Evolutionary conservation across 495 filamentous ascomycete genomes (phyloP).

Genomic region (Aspergillus cavernicola): DNA sequence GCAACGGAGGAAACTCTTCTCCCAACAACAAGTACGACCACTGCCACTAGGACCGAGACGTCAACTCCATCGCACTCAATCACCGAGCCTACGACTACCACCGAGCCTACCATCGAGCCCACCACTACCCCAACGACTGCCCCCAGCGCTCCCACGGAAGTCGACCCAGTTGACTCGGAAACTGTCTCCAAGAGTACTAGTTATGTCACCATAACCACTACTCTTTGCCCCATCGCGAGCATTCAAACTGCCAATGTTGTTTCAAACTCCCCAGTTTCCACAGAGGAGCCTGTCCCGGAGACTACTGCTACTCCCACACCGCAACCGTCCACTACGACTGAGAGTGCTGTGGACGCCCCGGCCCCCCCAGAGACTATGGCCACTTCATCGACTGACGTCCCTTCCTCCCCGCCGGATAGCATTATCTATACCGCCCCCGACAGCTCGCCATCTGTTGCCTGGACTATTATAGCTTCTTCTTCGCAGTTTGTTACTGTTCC

Average conservation of each 20-base stretch:
- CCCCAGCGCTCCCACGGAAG: not conserved
- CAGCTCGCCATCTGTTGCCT: not conserved
- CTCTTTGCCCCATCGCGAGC: slow-evolving; percentile 6
- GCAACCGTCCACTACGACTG: not conserved
- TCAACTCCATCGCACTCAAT: not conserved
- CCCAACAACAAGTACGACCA: not conserved
- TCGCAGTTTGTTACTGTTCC: slow-evolving; percentile 14
- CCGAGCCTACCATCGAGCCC: not conserved
- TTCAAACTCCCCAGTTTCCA: not conserved
- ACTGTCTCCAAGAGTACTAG: slow-evolving; percentile 9
- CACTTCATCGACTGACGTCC: not conserved
- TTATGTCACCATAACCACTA: slow-evolving; percentile 18
- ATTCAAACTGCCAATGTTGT: not conserved
- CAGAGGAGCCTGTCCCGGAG: no score
- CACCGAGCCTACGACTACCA: not conserved
- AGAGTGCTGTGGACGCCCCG: not conserved
- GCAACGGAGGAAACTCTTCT: not conserved
- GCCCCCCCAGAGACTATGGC: not conserved
- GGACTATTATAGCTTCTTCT: slow-evolving; percentile 1
- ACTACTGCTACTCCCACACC: not conserved
- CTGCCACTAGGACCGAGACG: not conserved
- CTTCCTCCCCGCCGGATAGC: not conserved
- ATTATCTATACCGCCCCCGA: slow-evolving; percentile 1
- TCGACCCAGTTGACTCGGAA: not conserved
- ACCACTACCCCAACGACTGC: slow-evolving; percentile 1